Percentiles rank a stretch among this genome's conserved stretches.
phyloP scores from a whole-genome alignment of 2,329 filamentous ascomycete genomes.

The Thelonectria olida region DNA sequence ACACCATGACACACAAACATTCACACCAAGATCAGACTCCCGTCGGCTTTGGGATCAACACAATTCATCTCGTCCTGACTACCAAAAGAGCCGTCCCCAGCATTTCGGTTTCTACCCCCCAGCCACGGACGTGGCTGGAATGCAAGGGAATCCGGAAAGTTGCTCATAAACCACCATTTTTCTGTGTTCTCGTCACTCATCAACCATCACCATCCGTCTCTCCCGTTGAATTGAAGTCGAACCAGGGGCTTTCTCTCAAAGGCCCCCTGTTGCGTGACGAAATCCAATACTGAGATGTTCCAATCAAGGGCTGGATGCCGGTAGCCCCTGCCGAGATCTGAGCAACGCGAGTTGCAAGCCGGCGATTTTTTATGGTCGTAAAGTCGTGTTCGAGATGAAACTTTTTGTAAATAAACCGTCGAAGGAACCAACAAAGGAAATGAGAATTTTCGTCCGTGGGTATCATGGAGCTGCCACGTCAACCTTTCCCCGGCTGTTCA shows the following conservation, averaged over 20 bases:
- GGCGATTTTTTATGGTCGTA: slow-evolving; percentile 43
- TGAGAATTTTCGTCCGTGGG: slow-evolving; percentile 48
- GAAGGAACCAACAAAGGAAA: slow-evolving; percentile 38
- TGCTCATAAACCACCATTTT: slow-evolving; percentile 37
- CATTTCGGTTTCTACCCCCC: slow-evolving; percentile 35
- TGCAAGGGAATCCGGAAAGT: slow-evolving; percentile 25
- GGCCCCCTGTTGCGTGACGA: slow-evolving; percentile 39
- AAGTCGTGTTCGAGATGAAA: slow-evolving; percentile 44
- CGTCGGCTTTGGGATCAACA: slow-evolving; percentile 45
- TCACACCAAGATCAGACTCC: slow-evolving; percentile 41
- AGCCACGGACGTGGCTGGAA: slow-evolving; percentile 20
- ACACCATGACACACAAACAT: slow-evolving; percentile 37
- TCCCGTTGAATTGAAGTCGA: slow-evolving; percentile 38
- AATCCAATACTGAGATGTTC: slow-evolving; percentile 45
- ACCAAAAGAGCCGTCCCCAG: slow-evolving; percentile 45
- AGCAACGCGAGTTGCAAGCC: slow-evolving; percentile 42
- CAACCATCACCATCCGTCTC: slow-evolving; percentile 42
- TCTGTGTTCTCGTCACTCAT: slow-evolving; percentile 38
- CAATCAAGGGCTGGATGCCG: slow-evolving; percentile 36
- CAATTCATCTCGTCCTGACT: slow-evolving; percentile 51
- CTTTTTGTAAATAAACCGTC: slow-evolving; percentile 41
- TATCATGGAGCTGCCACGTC: slow-evolving; percentile 55
- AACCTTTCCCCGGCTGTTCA: slow-evolving; percentile 41
- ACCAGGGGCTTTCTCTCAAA: slow-evolving; percentile 32
- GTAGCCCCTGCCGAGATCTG: slow-evolving; percentile 36